Percentiles rank a stretch among this genome's conserved stretches.
These are phyloP conservation scores for Bipolaris cookei DNA, from an alignment of 2,329 filamentous ascomycete species.

Conservation along the genomic window DNA sequence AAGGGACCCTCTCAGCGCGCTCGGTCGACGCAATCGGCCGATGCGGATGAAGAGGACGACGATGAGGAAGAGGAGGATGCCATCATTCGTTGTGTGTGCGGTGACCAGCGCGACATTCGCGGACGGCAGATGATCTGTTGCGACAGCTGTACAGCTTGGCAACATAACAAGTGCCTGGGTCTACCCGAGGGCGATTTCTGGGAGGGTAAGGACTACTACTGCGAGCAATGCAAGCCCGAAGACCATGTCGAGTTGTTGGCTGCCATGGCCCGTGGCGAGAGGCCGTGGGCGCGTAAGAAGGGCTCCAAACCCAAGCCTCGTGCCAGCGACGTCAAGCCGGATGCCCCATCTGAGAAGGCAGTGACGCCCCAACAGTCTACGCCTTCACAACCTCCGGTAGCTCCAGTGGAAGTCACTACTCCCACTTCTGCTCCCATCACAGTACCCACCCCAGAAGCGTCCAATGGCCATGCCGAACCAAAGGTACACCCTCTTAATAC, in stretches of 20 bases:
- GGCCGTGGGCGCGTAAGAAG: conserved; percentile 75
- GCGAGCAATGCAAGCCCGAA: conserved; percentile 84
- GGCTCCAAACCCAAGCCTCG: conserved; percentile 66
- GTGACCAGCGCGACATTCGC: conserved; percentile 78
- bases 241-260: conserved; percentile 82
- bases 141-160: conserved; percentile 91
- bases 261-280: conserved; percentile 79
- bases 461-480: conserved; percentile 34
- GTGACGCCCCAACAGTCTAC: conserved; percentile 28
- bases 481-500: conserved; percentile 25
- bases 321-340: conserved; percentile 65
- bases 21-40: conserved; percentile 35
- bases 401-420: conserved; percentile 18
- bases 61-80: conserved; percentile 59
- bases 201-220: conserved; percentile 70
- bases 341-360: conserved; percentile 51
- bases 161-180: conserved; percentile 96
- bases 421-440: conserved; percentile 21
- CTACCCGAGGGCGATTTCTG: conserved; percentile 73
- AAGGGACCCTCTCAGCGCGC: conserved; percentile 51
- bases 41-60: conserved; percentile 49
- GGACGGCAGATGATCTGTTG: conserved; percentile 95
- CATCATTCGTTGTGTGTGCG: conserved; percentile 91
- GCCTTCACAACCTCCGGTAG: conserved; percentile 22
- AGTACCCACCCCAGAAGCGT: conserved; percentile 21